Evolutionary conservation across 2,329 filamentous ascomycete genomes (phyloP).

Genomic region (Botryotinia calthae): DNA sequence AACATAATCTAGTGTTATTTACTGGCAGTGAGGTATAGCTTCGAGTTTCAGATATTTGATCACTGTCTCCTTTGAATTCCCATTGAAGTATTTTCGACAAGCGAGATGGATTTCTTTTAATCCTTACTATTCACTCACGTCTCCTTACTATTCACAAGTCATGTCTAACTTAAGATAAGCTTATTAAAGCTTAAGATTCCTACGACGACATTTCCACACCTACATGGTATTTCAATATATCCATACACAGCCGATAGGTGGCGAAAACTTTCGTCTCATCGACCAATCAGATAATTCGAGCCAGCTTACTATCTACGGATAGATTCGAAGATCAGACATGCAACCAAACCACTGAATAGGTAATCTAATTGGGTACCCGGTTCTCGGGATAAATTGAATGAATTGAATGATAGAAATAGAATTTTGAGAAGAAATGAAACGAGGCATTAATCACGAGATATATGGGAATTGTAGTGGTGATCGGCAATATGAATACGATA

Average conservation of each 20-base stretch:
- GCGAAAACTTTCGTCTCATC: background rate
- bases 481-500: background rate
- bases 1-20: background rate
- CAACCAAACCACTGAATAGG: background rate
- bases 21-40: background rate
- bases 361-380: background rate
- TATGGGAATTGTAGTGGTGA: background rate
- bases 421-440: background rate
- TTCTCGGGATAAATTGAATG: background rate
- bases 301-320: background rate
- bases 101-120: background rate
- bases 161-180: background rate
- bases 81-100: background rate
- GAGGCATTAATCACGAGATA: background rate
- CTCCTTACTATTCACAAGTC: too few relatives aligned
- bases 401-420: background rate
- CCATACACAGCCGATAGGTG: background rate
- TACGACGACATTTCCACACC: background rate
- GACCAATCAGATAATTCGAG: background rate
- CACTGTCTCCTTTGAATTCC: too few relatives aligned
- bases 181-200: background rate
- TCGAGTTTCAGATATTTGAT: too few relatives aligned
- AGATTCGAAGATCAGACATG: background rate
- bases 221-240: too few relatives aligned
- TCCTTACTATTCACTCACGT: background rate